phyloP scores from a whole-genome alignment of 176 grass and related monocot genomes.

The Neostapfia colusana region DNA sequence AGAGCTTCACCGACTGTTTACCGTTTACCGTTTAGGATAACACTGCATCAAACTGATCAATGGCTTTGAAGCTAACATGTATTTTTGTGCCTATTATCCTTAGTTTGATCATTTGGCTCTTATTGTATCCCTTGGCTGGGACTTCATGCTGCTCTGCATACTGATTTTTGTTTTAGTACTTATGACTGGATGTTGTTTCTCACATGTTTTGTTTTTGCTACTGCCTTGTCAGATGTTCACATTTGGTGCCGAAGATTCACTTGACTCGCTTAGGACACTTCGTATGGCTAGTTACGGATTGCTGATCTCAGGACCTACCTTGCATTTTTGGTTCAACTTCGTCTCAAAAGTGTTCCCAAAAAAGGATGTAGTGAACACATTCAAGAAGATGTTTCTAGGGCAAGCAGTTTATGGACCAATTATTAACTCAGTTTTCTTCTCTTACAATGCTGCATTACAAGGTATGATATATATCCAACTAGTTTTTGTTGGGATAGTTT shows the following conservation, averaged over 20 bases:
- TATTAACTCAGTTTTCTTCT: conserved; percentile 89
- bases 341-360: conserved; percentile 80
- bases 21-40: too few relatives aligned
- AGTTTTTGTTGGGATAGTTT: conserved; percentile 15
- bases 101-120: not conserved
- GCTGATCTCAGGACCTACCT: conserved; percentile 72
- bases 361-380: conserved; percentile 73
- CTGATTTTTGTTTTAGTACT: not conserved
- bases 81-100: not conserved
- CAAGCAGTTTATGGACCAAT: conserved; percentile 95
- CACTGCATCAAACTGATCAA: not conserved
- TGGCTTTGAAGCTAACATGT: not conserved
- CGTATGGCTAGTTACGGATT: conserved; percentile 88
- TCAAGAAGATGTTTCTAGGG: conserved; percentile 93
- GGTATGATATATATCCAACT: conserved; percentile 46
- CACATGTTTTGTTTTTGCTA: conserved; percentile 25
- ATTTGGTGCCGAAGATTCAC: conserved; percentile 41
- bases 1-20: too few relatives aligned
- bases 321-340: conserved; percentile 96
- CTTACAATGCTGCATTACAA: conserved; percentile 86
- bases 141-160: not conserved
- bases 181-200: conserved; percentile 4
- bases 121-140: not conserved
- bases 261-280: conserved; percentile 67
- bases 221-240: conserved; percentile 72